Base-by-base conservation (phyloP, 441 rosid species). In the Populus hybrid region DNA sequence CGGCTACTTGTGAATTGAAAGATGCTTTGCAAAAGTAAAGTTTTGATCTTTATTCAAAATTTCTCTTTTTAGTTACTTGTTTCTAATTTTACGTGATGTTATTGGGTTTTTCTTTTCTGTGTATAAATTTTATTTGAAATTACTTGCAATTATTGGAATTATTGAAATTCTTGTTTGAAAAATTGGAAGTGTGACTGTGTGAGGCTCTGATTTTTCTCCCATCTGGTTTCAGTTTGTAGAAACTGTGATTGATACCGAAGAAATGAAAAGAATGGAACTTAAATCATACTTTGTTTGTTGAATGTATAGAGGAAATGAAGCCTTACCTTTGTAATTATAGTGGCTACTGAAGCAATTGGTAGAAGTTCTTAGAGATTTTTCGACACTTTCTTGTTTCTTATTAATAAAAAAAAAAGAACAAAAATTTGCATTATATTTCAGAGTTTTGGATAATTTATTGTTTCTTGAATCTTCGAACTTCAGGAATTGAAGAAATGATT, bases 1-100 rank as follows among this genome's bases (percentile, higher is more conserved):
- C 80, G 38, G 98, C 97, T 28, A 87, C 98, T 32, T 57, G 50
- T 59, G 93, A 91, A 63, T 83, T 92, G 71, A 92, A 87, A 73
- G 93, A 88, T 69, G 93, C 93, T 0, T 67, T 94, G 23, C 87
- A 91, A 34, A 73, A 77, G 98, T 92, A 76, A 20, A 8, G 38
- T 35, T 35, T 35, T 35, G 38, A 35, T 35, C 38, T 35, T 6
- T 35, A 35, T 35, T 35, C 23, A 36, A 8, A 23, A 11, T 14
- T 70, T 36, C 26, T 14, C 57, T 16, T 8, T 69, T 30, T 30
- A 30, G 18, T 18, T 18, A 16, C 34, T 1, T 18, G 40, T 67
- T 38, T 40, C 10, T 36, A 67, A 26, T 40, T 67, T 30, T 20
- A 34, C 16, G 20, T 67, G 57, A 30, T 30, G 4, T 30, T 30